Conservation (phyloP, 305 asterid species). For the Petunia hybrid region DNA sequence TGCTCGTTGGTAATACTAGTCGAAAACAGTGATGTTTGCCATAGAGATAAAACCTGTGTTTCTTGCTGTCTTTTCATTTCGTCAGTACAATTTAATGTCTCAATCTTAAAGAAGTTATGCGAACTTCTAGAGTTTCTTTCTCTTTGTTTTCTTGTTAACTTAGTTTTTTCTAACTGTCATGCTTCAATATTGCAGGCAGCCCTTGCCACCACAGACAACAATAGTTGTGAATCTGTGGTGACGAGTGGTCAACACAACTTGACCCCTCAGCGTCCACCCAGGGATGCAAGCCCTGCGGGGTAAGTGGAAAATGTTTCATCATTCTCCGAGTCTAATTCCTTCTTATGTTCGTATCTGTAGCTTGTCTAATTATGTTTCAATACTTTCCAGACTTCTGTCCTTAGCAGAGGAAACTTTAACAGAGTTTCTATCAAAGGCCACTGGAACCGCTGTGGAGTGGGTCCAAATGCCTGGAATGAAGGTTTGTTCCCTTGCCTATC, state of each 20-base stretch:
- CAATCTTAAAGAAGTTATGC: not conserved
- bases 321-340: constrained; percentile 21
- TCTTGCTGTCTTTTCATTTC: not conserved
- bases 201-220: constrained; percentile 73
- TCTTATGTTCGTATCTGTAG: not conserved
- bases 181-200: constrained; percentile 55
- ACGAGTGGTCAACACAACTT: constrained; percentile 92
- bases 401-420: constrained; percentile 99
- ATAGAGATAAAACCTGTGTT: not conserved
- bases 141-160: not conserved
- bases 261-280: constrained; percentile 93
- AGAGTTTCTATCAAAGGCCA: constrained; percentile 99
- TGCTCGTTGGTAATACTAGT: not conserved
- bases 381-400: constrained; percentile 81
- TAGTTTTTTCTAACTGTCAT: constrained; percentile 20
- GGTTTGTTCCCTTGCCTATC: constrained; percentile 47
- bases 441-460: constrained; percentile 99
- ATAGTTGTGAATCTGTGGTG: constrained; percentile 96
- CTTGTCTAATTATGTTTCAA: constrained; percentile 33
- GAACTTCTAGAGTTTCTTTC: not conserved
- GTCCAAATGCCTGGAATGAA: constrained; percentile 99
- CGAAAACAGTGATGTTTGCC: not conserved
- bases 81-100: not conserved
- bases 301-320: constrained; percentile 40
- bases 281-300: constrained; percentile 99